Percentiles rank a stretch among this genome's conserved stretches.
Evolutionary conservation across 2,329 filamentous ascomycete genomes (phyloP).

Genomic region (Diaporthe eres): DNA sequence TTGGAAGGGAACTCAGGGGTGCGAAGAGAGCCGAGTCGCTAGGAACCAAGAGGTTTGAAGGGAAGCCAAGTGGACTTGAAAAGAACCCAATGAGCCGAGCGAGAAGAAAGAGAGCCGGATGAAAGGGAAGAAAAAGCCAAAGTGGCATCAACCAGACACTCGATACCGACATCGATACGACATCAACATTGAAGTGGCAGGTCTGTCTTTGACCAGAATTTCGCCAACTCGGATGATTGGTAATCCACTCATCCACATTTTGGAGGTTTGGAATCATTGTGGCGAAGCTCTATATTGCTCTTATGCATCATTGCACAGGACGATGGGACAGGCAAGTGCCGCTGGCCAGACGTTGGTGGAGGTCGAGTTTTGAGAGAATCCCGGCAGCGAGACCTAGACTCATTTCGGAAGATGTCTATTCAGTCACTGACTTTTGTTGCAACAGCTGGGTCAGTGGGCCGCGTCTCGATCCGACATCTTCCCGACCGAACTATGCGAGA

Average conservation of each 20-base stretch:
- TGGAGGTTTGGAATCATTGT: neutral
- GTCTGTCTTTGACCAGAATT: neutral
- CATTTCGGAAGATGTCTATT: neutral
- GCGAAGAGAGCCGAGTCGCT: neutral
- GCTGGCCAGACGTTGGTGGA: neutral
- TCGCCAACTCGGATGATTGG: neutral
- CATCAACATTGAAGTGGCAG: neutral
- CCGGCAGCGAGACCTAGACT: neutral
- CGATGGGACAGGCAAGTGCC: neutral
- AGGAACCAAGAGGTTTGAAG: neutral
- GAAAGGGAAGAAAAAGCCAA: neutral
- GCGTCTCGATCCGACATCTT: constrained; percentile 97
- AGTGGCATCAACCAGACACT: neutral
- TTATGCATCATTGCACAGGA: neutral
- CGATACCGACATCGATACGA: neutral
- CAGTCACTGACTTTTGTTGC: constrained; percentile 1
- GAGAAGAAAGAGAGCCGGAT: neutral
- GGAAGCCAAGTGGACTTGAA: neutral
- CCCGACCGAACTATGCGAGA: constrained; percentile 88
- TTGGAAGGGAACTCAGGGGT: neutral
- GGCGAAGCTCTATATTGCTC: neutral
- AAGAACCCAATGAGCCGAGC: neutral
- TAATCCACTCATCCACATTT: neutral
- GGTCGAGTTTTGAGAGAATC: neutral
- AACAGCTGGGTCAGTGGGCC: constrained; percentile 94